These are phyloP conservation scores for Carex sylvatica DNA, from an alignment of 202 grass and related monocot species.

Conservation along the genomic window DNA sequence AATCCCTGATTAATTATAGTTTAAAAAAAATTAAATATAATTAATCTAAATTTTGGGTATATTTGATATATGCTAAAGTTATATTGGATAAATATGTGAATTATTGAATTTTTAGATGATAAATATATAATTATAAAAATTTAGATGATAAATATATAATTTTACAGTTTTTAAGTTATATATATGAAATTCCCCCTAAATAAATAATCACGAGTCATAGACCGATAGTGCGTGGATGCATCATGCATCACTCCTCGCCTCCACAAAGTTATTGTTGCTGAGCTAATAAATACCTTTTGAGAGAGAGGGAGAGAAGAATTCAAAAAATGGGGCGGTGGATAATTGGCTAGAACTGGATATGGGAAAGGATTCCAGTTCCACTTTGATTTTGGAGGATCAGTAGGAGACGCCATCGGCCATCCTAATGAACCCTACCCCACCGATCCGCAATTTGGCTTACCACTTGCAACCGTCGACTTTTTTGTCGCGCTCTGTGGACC, in stretches of 20 bases:
- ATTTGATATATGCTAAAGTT: too few species aligned
- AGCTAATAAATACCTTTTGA: neutral
- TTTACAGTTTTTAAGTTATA: too few species aligned
- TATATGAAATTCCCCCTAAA: too few species aligned
- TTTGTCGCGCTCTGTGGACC: neutral
- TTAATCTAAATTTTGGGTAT: too few species aligned
- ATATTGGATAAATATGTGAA: too few species aligned
- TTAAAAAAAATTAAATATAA: too few species aligned
- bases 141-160: too few species aligned
- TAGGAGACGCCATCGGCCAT: neutral
- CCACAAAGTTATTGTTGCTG: conserved; percentile 2
- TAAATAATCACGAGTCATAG: neutral
- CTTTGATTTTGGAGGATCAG: neutral
- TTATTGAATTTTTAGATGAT: too few species aligned
- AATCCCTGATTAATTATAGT: too few species aligned
- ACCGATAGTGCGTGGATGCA: neutral
- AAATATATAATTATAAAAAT: too few species aligned
- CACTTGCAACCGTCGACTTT: neutral
- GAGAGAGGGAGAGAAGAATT: neutral
- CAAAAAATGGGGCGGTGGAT: neutral
- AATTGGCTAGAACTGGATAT: neutral
- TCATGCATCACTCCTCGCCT: neutral
- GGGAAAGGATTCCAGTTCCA: neutral
- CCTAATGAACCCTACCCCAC: neutral
- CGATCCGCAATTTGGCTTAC: neutral